Conservation (phyloP, 78 protist species). For the Dictyostelium firmibasis region DNA sequence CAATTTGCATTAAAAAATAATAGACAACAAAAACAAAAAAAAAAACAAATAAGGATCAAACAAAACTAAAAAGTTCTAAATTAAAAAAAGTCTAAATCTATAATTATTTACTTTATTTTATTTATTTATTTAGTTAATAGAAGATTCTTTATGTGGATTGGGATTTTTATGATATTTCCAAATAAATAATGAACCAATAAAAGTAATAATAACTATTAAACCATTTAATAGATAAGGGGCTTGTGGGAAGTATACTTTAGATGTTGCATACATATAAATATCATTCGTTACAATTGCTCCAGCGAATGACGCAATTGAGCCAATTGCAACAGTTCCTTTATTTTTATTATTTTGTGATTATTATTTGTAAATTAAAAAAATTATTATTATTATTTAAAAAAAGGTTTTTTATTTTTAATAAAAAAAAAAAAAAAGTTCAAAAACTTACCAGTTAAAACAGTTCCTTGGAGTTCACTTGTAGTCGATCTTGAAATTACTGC, state of each 20-base stretch:
- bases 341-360: not conserved
- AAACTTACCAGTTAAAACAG: not conserved
- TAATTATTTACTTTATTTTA: no score
- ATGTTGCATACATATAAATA: not conserved
- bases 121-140: not conserved
- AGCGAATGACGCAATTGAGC: not conserved
- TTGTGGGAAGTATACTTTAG: slow-evolving; percentile 27
- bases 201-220: not conserved
- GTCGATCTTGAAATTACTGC: slow-evolving; percentile 21
- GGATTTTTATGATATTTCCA: slow-evolving; percentile 5
- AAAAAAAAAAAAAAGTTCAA: not conserved
- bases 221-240: not conserved
- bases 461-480: slow-evolving; percentile 20
- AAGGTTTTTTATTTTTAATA: not conserved
- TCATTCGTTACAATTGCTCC: not conserved
- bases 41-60: no score
- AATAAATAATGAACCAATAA: not conserved
- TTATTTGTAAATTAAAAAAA: no score
- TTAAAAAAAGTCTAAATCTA: no score
- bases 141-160: not conserved
- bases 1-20: no score
- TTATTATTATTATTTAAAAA: no score
- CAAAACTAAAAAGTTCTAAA: no score
- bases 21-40: no score
- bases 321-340: not conserved